Evolutionary conservation across 495 filamentous ascomycete species (phyloP).

Genomic region (Podospora appendiculata): DNA sequence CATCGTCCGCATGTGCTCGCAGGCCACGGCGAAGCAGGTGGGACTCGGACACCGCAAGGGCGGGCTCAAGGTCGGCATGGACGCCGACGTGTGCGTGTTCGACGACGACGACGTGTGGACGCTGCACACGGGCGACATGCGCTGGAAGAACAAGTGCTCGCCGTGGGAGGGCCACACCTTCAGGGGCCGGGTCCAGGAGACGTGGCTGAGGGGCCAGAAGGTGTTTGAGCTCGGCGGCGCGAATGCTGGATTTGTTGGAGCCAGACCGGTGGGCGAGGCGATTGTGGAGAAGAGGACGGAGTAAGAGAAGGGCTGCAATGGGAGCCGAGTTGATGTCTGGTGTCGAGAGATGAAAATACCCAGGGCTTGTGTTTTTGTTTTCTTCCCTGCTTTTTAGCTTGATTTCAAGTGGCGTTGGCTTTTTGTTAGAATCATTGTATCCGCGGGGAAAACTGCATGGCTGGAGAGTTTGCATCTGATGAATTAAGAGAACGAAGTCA

Average conservation of each 20-base stretch:
- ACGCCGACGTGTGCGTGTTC: conserved; percentile 90
- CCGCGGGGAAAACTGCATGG: too few relatives aligned
- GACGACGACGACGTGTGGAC: conserved; percentile 75
- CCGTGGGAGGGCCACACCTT: conserved; percentile 84
- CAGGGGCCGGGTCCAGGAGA: conserved; percentile 76
- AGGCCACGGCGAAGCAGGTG: conserved; percentile 86
- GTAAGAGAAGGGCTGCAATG: neutral
- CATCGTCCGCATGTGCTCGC: conserved; percentile 74
- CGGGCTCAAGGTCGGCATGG: conserved; percentile 72
- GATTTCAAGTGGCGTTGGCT: too few relatives aligned
- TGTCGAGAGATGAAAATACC: too few relatives aligned
- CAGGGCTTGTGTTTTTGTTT: too few relatives aligned
- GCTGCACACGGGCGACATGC: conserved; percentile 59
- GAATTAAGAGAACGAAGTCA: too few relatives aligned
- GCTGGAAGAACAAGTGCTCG: conserved; percentile 90
- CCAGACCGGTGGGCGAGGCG: conserved; percentile 30
- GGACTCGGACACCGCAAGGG: conserved; percentile 80
- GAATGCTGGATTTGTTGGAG: conserved; percentile 31
- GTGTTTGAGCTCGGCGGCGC: conserved; percentile 53
- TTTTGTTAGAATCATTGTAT: too few relatives aligned
- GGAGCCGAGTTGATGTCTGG: too few relatives aligned
- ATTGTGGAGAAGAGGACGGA: conserved; percentile 34
- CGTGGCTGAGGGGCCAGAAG: conserved; percentile 75
- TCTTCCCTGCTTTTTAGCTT: too few relatives aligned
- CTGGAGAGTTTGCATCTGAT: too few relatives aligned